Base-by-base conservation (phyloP, 148 eudicot genomes). In the Chenopodium suecicum region DNA sequence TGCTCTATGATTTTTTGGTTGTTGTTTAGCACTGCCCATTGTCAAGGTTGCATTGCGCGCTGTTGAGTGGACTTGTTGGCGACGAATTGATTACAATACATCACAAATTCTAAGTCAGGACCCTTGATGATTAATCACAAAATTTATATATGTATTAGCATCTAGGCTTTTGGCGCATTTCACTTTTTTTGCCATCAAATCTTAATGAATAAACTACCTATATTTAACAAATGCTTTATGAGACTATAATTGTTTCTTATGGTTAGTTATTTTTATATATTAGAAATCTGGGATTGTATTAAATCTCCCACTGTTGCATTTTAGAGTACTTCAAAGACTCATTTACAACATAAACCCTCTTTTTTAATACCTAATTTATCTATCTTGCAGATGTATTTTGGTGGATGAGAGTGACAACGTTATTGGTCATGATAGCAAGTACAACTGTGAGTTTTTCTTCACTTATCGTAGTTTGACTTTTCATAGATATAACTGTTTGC, bases 351-450 rank as follows among this genome's bases (percentile, higher is more conserved):
- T 20, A 29, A 7, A 37, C 69, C 7, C 74, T 20, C 46, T 71
- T 9, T 60, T 32, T 27, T 70, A 19, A 78, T 25, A 9, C 20
- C 76, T 79, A 32, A 19, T 13, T 23, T 60, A 29, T n/a, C 60
- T 75, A 46, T 81, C 81, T 82, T 89, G 88, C 95, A 96, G 99
- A 76, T 96, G 98, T 77, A 96, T 96, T 82, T 85, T 96, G 90
- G 99, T 96, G 75, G 99, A 96, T 83, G 98, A 91, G 89, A 94
- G 86, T 80, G 99, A 96, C 75, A 83, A 79, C 44, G 95, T 96
- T 58, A 83, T 94, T 73, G 99, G 99, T 74, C 99, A 96, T 85
- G 99, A 94, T 77, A 85, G 89, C 90, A 96, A 96, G 81, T 96
- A 96, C 85, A 96, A 94, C 63, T 96, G 99, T 96, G 84, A 96